phyloP scores from a whole-genome alignment of 2,329 filamentous ascomycete genomes.

The Diaporthe citrichinensis region DNA sequence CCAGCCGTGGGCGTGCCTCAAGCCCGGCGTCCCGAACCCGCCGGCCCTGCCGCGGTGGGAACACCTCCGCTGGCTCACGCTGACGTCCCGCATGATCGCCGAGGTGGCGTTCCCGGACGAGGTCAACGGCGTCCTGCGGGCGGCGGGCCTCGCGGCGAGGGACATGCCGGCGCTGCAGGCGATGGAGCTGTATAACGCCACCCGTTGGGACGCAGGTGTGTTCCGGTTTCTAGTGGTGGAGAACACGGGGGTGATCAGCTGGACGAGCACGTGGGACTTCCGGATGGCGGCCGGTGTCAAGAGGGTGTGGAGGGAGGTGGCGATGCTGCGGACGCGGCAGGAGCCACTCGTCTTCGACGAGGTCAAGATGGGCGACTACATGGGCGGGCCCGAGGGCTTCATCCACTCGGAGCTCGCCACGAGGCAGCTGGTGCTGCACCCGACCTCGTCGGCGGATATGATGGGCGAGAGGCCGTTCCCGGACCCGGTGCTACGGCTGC shows the following conservation, averaged over 20 bases:
- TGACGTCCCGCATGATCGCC: conserved; percentile 46
- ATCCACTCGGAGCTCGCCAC: conserved; percentile 40
- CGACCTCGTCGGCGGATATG: conserved; percentile 33
- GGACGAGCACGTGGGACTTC: conserved; percentile 43
- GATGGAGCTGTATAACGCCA: conserved; percentile 49
- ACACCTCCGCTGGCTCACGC: conserved; percentile 45
- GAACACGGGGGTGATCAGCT: conserved; percentile 38
- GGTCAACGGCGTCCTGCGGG: conserved; percentile 45
- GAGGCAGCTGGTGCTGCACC: conserved; percentile 39
- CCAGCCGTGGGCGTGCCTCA: conserved; percentile 41
- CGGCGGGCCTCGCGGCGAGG: conserved; percentile 44
- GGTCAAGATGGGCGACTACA: conserved; percentile 32
- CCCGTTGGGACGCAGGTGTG: conserved; percentile 44
- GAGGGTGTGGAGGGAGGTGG: conserved; percentile 41
- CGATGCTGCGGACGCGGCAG: conserved; percentile 31
- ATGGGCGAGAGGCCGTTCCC: conserved; percentile 37
- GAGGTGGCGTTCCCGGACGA: conserved; percentile 42
- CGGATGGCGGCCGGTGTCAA: conserved; percentile 23
- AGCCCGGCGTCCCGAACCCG: neutral
- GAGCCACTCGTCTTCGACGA: conserved; percentile 39
- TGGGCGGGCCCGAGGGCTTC: conserved; percentile 38
- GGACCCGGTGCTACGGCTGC: conserved; percentile 35
- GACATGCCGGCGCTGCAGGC: conserved; percentile 47
- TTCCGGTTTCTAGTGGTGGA: conserved; percentile 46
- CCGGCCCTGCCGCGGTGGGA: conserved; percentile 43